Evolutionary conservation across 208 protist species (phyloP).

Genomic region (Acanthamoeba castellanii): DNA sequence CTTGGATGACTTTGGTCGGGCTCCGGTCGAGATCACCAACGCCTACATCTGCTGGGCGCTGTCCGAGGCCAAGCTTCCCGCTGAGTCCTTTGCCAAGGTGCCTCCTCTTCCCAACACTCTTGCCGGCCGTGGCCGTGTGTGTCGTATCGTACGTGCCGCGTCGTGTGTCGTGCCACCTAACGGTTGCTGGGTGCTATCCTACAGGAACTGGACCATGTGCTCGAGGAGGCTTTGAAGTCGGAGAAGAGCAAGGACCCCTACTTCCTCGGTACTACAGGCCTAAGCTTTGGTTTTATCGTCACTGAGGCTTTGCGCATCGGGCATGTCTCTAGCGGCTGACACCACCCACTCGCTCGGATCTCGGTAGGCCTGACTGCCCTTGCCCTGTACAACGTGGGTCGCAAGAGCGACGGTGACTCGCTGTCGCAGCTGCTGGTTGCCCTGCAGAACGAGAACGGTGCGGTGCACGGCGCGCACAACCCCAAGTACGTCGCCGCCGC

Average conservation of each 20-base stretch:
- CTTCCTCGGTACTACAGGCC: neutral
- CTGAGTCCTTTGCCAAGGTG: neutral
- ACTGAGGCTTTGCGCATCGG: too few relatives aligned
- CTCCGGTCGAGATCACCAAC: constrained; percentile 67
- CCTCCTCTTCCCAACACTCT: too few relatives aligned
- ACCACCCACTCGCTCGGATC: too few relatives aligned
- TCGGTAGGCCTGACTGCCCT: neutral
- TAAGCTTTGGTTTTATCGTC: too few relatives aligned
- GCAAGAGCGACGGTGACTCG: neutral
- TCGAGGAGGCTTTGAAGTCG: constrained; percentile 13
- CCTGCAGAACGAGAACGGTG: neutral
- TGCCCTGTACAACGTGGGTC: constrained; percentile 57
- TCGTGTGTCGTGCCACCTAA: too few relatives aligned
- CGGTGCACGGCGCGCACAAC: constrained; percentile 16
- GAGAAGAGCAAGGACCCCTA: constrained; percentile 40
- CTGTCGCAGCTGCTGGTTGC: neutral
- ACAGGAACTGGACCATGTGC: constrained; percentile 38
- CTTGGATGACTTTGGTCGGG: constrained; percentile 53
- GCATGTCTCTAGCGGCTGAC: too few relatives aligned
- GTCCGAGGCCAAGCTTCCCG: neutral
- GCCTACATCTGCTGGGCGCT: constrained; percentile 68
- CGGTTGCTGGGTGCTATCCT: too few relatives aligned
- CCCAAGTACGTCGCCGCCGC: neutral
- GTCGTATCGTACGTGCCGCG: too few relatives aligned
- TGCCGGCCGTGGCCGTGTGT: too few relatives aligned